Base-by-base conservation (phyloP, 441 rosid genomes). In the Gossypium aridum region DNA sequence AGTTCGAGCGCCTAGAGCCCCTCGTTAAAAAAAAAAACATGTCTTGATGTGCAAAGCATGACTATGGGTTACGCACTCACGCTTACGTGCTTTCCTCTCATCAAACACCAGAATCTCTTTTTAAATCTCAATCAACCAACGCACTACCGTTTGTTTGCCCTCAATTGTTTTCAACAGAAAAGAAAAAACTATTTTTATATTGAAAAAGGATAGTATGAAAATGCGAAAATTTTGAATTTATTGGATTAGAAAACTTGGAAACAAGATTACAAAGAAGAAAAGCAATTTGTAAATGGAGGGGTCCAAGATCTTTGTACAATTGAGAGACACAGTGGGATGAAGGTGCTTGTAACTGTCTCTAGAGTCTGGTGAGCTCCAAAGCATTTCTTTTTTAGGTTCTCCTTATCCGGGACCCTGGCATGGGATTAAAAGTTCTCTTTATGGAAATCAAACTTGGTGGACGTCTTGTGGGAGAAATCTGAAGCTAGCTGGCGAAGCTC, bases 401-500 rank as follows among this genome's bases (percentile, higher is more conserved):
- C 56, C 66, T 72, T 19, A 34, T 71, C 70, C 66, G 39, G 31
- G 7, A 22, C 31, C 9, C 8, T 13, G 23, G 14, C 2, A 16
- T 13, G 71, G 28, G 19, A 17, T 80, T 80, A 90, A 72, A 87
- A 90, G 60, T 90, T 88, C 79, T 90, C 94, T 75, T 88, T 88
- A 60, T 90, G 92, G 77, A 90, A 90, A 70, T 74, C 83, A 77
- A 90, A 90, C 81, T 85, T 90, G 72, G 94, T 90, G 78, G 82
- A 72, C 3, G 92, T 88, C 65, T 83, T 87, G 80, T 64, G 92
- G 26, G 94, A 84, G 83, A 88, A 88, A 76, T 90, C 94, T 61
- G 28, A 61, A 16, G 92, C 85, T 16, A 85, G 83, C 5, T 82
- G 74, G 8, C 76, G 75, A 39, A 90, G 79, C 53, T 88, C 92